A percentile compares a stretch with the other conserved stretches of the same genome.
These are phyloP conservation scores for Nepenthes mirabilis DNA, from an alignment of 148 eudicot species.

Conservation along the genomic window DNA sequence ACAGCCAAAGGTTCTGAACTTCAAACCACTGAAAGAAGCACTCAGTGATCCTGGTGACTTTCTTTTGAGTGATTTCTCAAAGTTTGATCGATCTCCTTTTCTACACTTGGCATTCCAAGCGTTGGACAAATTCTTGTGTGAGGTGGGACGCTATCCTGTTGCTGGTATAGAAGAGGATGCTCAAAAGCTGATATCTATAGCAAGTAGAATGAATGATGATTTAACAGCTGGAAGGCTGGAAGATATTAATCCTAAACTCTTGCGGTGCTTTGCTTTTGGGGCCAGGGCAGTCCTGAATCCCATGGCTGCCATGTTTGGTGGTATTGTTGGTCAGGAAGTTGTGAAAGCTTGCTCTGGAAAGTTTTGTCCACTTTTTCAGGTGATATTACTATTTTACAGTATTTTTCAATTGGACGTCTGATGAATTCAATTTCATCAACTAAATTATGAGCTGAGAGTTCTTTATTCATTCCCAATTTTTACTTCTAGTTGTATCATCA, in stretches of 20 bases:
- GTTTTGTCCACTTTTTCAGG: slow-evolving; percentile 93
- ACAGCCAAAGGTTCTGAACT: slow-evolving; percentile 49
- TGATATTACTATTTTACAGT: slow-evolving; percentile 3
- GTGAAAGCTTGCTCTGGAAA: slow-evolving; percentile 96
- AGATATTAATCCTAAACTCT: slow-evolving; percentile 58
- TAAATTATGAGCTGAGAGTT: neutral
- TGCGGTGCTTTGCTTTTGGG: slow-evolving; percentile 72
- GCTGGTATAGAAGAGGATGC: slow-evolving; percentile 77
- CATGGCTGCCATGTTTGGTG: slow-evolving; percentile 99
- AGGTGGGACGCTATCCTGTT: slow-evolving; percentile 42
- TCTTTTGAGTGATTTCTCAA: slow-evolving; percentile 62
- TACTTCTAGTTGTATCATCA: neutral
- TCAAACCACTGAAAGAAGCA: slow-evolving; percentile 60
- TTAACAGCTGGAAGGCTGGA: slow-evolving; percentile 43
- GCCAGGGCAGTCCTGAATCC: slow-evolving; percentile 90
- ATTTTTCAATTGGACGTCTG: neutral
- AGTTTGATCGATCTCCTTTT: slow-evolving; percentile 60
- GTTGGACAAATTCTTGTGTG: slow-evolving; percentile 45
- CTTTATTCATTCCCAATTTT: slow-evolving; percentile 1
- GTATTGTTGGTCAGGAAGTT: slow-evolving; percentile 89
- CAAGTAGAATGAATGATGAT: slow-evolving; percentile 31
- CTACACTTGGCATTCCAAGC: slow-evolving; percentile 73
- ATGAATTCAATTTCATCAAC: neutral
- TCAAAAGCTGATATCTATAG: slow-evolving; percentile 46
- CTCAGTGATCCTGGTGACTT: slow-evolving; percentile 68